phyloP scores from a whole-genome alignment of 2,329 filamentous ascomycete species.

The Chalaropsis ovoidea region DNA sequence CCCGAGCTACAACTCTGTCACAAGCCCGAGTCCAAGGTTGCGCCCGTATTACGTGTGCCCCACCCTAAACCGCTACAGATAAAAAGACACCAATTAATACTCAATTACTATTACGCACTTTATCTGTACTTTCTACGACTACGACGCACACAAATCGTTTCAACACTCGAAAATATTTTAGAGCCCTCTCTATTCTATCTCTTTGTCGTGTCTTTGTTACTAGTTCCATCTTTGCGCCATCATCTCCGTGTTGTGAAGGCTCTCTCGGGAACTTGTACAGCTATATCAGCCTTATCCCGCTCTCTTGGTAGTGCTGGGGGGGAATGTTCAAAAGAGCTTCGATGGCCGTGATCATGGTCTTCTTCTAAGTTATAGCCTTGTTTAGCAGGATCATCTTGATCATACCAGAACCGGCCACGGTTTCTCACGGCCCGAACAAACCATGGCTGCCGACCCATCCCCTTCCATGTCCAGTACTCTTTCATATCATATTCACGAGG shows the following conservation, averaged over 20 bases:
- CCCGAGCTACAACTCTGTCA: not conserved
- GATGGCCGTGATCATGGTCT: conserved; percentile 14
- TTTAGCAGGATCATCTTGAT: conserved; percentile 23
- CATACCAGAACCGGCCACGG: conserved; percentile 22
- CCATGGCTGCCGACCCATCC: conserved; percentile 40
- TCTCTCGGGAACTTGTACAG: conserved; percentile 21
- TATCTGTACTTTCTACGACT: too few relatives aligned
- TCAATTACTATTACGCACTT: not conserved
- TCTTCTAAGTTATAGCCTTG: conserved; percentile 25
- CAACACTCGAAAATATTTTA: not conserved
- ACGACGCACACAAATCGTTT: too few relatives aligned
- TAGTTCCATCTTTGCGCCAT: not conserved
- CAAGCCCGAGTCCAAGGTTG: not conserved
- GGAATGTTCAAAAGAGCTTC: conserved; percentile 26
- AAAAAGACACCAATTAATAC: not conserved
- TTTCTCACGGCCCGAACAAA: conserved; percentile 35
- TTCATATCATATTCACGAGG: conserved; percentile 46
- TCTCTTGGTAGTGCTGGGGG: conserved; percentile 13
- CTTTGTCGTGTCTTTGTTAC: not conserved
- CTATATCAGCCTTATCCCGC: conserved; percentile 24
- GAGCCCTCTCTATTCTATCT: not conserved
- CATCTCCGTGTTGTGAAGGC: conserved; percentile 18
- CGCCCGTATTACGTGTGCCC: conserved; percentile 5
- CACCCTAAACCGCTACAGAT: not conserved
- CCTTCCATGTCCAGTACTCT: conserved; percentile 48